Percentiles rank a stretch among this genome's conserved stretches.
phyloP scores from a whole-genome alignment of 2,329 filamentous ascomycete species.

The Phaeophleospora eucalypticola region DNA sequence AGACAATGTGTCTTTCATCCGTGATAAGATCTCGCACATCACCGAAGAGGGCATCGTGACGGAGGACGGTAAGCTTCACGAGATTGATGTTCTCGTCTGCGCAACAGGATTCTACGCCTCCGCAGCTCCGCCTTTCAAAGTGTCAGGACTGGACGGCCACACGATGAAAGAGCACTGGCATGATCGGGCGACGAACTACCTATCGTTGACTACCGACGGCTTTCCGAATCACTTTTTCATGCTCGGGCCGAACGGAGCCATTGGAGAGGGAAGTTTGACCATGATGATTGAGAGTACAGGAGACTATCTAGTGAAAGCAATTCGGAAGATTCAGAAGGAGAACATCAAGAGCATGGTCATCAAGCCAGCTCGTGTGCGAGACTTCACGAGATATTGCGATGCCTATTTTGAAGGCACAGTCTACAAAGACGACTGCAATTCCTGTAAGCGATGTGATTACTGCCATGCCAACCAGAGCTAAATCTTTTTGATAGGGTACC shows the following conservation, averaged over 20 bases:
- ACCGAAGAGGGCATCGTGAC: constrained; percentile 38
- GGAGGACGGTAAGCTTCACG: constrained; percentile 35
- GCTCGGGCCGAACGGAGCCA: constrained; percentile 21
- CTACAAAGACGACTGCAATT: constrained; percentile 14
- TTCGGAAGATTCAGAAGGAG: constrained; percentile 43
- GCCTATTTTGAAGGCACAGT: constrained; percentile 48
- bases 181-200: constrained; percentile 35
- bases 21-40: constrained; percentile 38
- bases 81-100: constrained; percentile 33
- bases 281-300: constrained; percentile 20
- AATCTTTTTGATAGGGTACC: constrained; percentile 13
- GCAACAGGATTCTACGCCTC: constrained; percentile 36
- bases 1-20: constrained; percentile 45
- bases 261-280: constrained; percentile 19
- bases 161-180: constrained; percentile 36
- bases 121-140: constrained; percentile 29
- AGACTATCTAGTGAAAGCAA: constrained; percentile 43
- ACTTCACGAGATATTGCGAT: constrained; percentile 48
- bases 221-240: constrained; percentile 32
- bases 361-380: constrained; percentile 45
- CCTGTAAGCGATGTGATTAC: neutral
- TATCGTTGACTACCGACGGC: constrained; percentile 24
- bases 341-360: constrained; percentile 39
- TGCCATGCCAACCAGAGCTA: neutral
- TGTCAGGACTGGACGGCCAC: constrained; percentile 21